Evolutionary conservation across 2,329 filamentous ascomycete genomes (phyloP).

Genomic region (Fusarium longipes): DNA sequence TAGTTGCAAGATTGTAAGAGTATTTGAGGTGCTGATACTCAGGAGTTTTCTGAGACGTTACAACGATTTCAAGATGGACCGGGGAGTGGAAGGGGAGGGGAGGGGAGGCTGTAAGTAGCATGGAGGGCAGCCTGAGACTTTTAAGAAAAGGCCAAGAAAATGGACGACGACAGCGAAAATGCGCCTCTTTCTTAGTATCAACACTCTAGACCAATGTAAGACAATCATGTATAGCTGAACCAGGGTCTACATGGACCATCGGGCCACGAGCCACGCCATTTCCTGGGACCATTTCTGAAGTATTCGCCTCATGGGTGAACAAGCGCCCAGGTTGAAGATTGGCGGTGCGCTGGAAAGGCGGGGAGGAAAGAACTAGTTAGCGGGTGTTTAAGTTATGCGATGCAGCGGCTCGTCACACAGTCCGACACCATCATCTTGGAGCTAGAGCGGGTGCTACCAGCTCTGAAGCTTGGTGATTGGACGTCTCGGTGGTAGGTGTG

Average conservation of each 20-base stretch:
- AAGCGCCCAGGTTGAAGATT: constrained; percentile 32
- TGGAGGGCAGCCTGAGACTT: constrained; percentile 34
- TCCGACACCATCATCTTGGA: constrained; percentile 23
- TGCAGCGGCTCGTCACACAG: constrained; percentile 40
- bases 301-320: constrained; percentile 21
- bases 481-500: constrained; percentile 3
- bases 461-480: constrained; percentile 26
- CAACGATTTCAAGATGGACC: constrained; percentile 35
- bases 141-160: constrained; percentile 41
- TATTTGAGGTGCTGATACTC: constrained; percentile 35
- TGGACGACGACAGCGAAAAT: constrained; percentile 23
- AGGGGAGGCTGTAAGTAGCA: constrained; percentile 30
- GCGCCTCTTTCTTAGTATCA: constrained; percentile 26
- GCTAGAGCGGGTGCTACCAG: constrained; percentile 27
- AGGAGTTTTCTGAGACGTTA: constrained; percentile 38
- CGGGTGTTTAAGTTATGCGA: constrained; percentile 34
- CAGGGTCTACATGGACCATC: constrained; percentile 31
- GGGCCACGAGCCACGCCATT: constrained; percentile 40
- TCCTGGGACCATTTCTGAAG: constrained; percentile 21
- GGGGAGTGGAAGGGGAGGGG: constrained; percentile 16
- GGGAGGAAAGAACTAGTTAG: constrained; percentile 23
- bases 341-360: constrained; percentile 35
- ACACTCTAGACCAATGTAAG: constrained; percentile 33
- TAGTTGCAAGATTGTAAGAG: constrained; percentile 36
- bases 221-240: constrained; percentile 24